Percentiles rank a stretch among this genome's conserved stretches.
phyloP scores from a whole-genome alignment of 345 rosid species.

The Bruguiera gymnorhiza region DNA sequence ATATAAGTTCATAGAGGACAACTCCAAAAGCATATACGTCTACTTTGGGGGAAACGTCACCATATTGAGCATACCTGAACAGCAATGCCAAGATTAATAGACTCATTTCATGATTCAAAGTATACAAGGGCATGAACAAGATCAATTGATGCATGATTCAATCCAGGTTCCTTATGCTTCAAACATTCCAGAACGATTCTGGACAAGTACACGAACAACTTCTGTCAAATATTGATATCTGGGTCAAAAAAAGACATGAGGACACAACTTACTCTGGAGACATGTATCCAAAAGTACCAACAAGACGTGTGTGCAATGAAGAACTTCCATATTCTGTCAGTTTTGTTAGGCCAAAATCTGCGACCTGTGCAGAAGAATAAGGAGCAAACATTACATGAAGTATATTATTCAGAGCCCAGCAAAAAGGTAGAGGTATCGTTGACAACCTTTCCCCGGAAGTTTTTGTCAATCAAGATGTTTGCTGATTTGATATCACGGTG shows the following conservation, averaged over 20 bases:
- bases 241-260: no score
- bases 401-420: slow-evolving; percentile 9
- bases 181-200: no score
- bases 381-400: not conserved
- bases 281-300: slow-evolving; percentile 99
- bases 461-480: slow-evolving; percentile 85
- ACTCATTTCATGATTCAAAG: no score
- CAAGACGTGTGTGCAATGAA: slow-evolving; percentile 68
- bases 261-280: slow-evolving; percentile 76
- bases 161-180: no score
- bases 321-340: slow-evolving; percentile 76
- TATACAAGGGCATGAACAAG: no score
- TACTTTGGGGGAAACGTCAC: slow-evolving; percentile 85
- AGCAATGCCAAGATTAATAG: not conserved
- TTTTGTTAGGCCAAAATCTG: slow-evolving; percentile 95
- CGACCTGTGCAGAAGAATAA: slow-evolving; percentile 53
- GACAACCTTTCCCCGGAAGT: slow-evolving; percentile 76
- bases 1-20: slow-evolving; percentile 84
- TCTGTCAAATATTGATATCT: no score
- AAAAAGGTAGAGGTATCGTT: not conserved
- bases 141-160: no score
- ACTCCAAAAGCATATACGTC: slow-evolving; percentile 98
- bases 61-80: slow-evolving; percentile 77
- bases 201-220: no score
- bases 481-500: slow-evolving; percentile 97